Evolutionary conservation across 345 rosid species (phyloP).

Genomic region (Euphorbia tirucalli): DNA sequence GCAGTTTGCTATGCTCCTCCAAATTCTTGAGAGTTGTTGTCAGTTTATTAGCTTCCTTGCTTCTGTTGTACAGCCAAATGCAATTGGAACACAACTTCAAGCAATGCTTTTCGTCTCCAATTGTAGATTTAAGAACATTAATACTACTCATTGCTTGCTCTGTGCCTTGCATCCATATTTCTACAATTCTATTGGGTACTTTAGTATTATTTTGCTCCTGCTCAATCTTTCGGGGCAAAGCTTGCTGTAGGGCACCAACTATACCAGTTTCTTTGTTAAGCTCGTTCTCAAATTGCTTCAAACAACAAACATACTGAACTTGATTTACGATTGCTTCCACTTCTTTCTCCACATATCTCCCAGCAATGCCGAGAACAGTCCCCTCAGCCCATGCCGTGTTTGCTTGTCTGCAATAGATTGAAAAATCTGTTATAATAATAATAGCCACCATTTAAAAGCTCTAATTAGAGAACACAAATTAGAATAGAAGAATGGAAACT

Average conservation of each 20-base stretch:
- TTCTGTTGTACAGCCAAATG: neutral
- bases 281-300: neutral
- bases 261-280: neutral
- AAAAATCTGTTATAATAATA: neutral
- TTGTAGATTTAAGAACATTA: neutral
- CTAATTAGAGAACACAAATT: no score
- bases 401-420: neutral
- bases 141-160: neutral
- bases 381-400: neutral
- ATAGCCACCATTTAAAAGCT: no score
- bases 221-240: neutral
- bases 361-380: neutral
- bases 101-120: neutral
- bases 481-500: no score
- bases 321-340: neutral
- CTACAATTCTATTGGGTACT: neutral
- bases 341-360: neutral
- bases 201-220: neutral
- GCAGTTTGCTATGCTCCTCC: neutral
- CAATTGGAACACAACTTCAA: neutral
- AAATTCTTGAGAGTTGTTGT: neutral
- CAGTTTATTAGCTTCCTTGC: neutral
- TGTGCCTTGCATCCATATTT: neutral
- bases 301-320: neutral
- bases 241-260: neutral